Evolutionary conservation across 495 filamentous ascomycete species (phyloP), one percentile per base, ranked within the genome.

Genomic region (Podospora appendiculata): DNA sequence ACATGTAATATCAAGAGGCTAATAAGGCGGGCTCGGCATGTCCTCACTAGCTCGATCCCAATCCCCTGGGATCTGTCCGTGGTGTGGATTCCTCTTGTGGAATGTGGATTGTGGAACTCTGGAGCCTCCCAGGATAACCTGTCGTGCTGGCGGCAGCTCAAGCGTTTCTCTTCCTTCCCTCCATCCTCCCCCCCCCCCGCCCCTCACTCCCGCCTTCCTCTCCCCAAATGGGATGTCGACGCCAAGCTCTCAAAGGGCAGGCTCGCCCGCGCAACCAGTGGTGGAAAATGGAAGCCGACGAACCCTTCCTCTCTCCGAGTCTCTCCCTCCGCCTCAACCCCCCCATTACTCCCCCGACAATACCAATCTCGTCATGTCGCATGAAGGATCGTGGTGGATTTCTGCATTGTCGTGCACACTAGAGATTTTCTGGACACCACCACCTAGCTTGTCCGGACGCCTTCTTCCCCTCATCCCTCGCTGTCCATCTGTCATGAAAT

Each of bases 41-140:
- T 62, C 42, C 46, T 62, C 54, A 54, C 39, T 67, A 65, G 62
- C 59, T 59, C 57, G 52, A 69, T 69, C 62, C 66, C 64, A 65
- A 57, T 58, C 58, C 57, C 63, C 60, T 62, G 64, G 66, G 59
- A 66, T 61, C 50, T 54, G 64, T 61, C 50, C 52, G 17, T 52
- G 45, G 43, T 54, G 58, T 60, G 25, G 25, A 25, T 25, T 25
- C 25, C 25, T 25, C 25, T 25, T 25, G 25, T 25, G 25, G 25
- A 25, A 2, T 25, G 25, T 25, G 2, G 25, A 25, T 25, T 25
- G 25, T 25, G 58, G 58, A 54, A 48, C 46, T 48, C 39, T 48
- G 46, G 46, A 34, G 5, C 2, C 25, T 25, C n/a, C n/a, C n/a
- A n/a, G n/a, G n/a, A n/a, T n/a, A n/a, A n/a, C n/a, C n/a, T n/a